A percentile compares a stretch with the other conserved stretches of the same genome.
phyloP scores from a whole-genome alignment of 352 stramenopile genomes.

The Pythium guiyangense region DNA sequence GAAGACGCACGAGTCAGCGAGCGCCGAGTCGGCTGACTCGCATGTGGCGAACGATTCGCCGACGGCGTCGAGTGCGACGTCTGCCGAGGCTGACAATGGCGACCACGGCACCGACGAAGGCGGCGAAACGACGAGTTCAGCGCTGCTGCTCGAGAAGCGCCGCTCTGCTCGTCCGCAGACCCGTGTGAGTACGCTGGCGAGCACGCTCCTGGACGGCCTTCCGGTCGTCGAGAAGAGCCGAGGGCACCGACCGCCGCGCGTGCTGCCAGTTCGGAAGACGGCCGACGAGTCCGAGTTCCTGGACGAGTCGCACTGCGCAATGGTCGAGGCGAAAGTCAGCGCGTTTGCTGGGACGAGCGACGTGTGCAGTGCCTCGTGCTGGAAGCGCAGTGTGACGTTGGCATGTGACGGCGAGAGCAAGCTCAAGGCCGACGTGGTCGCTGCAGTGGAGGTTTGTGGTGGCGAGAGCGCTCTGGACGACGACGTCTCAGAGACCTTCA shows the following conservation, averaged over 20 bases:
- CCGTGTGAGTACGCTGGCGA: constrained; percentile 49
- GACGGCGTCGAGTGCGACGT: no score
- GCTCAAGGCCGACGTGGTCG: background rate
- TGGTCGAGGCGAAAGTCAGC: constrained; percentile 40
- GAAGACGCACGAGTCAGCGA: background rate
- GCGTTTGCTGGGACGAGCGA: constrained; percentile 25
- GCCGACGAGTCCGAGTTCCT: constrained; percentile 61
- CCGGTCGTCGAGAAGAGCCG: constrained; percentile 17
- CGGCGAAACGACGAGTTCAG: constrained; percentile 6
- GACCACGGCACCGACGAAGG: constrained; percentile 3
- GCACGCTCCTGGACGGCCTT: constrained; percentile 39
- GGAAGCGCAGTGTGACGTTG: constrained; percentile 19
- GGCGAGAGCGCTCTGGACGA: background rate
- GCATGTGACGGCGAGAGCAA: background rate
- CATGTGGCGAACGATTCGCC: background rate
- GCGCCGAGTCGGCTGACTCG: background rate
- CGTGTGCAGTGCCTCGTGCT: constrained; percentile 37
- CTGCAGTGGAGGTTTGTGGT: background rate
- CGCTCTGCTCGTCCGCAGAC: constrained; percentile 56
- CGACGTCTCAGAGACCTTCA: background rate
- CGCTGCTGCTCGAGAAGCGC: constrained; percentile 31
- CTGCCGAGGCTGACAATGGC: background rate
- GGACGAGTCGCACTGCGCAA: constrained; percentile 46
- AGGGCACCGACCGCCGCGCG: constrained; percentile 17
- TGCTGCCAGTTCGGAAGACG: constrained; percentile 21